Evolutionary conservation across 768 basidiomycete genomes (phyloP).

Genomic region (Termitomyces sp.): DNA sequence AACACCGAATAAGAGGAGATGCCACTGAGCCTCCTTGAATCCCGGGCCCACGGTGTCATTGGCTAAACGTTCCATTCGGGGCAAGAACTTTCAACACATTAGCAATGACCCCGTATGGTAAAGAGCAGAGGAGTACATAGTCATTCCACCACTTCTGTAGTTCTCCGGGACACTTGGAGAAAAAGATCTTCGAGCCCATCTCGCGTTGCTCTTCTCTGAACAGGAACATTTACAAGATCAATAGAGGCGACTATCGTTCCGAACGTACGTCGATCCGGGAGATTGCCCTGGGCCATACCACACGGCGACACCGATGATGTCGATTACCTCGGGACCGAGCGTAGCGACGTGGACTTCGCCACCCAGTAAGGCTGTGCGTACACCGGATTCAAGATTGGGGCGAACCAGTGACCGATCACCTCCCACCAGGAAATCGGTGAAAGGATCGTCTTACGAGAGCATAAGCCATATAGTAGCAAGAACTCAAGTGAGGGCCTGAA

Average conservation of each 20-base stretch:
- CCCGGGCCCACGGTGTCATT: slow-evolving; percentile 16
- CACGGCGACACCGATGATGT: slow-evolving; percentile 27
- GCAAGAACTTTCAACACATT: slow-evolving; percentile 17
- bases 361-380: slow-evolving; percentile 21
- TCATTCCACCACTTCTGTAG: slow-evolving; percentile 26
- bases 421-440: slow-evolving; percentile 14
- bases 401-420: slow-evolving; percentile 16
- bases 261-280: slow-evolving; percentile 20
- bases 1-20: slow-evolving; percentile 27
- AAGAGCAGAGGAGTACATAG: slow-evolving; percentile 14
- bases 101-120: background rate
- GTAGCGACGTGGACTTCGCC: slow-evolving; percentile 24
- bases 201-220: slow-evolving; percentile 24
- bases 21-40: slow-evolving; percentile 21
- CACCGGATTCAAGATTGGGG: slow-evolving; percentile 13
- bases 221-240: background rate
- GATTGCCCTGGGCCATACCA: slow-evolving; percentile 29
- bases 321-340: slow-evolving; percentile 15
- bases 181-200: slow-evolving; percentile 22
- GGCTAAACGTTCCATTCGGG: slow-evolving; percentile 14
- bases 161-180: slow-evolving; percentile 15
- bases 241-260: background rate
- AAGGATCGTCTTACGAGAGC: slow-evolving; percentile 15
- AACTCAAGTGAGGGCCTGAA: background rate
- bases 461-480: background rate